Evolutionary conservation across 352 stramenopile species (phyloP), one percentile per base, ranked within the genome.

Genomic region (Phytopythium helicoides): DNA sequence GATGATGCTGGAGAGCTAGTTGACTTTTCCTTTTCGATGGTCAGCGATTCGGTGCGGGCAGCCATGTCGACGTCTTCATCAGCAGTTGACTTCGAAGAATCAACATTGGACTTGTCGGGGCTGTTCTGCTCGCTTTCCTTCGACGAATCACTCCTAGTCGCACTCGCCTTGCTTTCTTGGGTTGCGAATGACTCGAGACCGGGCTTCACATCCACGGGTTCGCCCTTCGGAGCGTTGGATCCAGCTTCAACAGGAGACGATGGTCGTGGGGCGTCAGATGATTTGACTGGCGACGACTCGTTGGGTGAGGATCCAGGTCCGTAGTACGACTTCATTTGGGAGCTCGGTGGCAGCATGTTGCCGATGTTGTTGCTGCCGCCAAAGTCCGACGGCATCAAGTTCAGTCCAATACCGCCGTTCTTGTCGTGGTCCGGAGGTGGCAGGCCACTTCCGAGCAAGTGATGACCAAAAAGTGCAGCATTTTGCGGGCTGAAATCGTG

Each of bases 401-500:
- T 88, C 6, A 87, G 52, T 16, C 81, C 81, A 18, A 91, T 53
- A 15, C 83, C 74, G 14, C 75, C 69, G 59, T 68, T 87, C 53
- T 86, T 81, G 48, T 83, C 65, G 12, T 71, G 63, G 22, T 79
- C 66, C n/a, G 71, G 54, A 37, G 51, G 56, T 2, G 58, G 31
- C 31, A 72, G 51, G 1, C 56, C 48, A 40, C 58, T 47, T 48
- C 53, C 19, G 23, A 78, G 70, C 18, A 58, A 55, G 47, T 85
- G 73, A 25, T 88, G 73, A 33, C 70, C 69, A 47, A 76, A 78
- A 7, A 82, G 59, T 18, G 66, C 62, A n/a, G 54, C 67, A 47
- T 78, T 76, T 50, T 86, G 76, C 1, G 78, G 74, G 26, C 78
- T 92, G 57, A 92, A 89, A 8, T 92, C 81, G 41, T 92, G 78